Evolutionary conservation across 129 eudicot species (phyloP), one percentile per base, ranked within the genome.

Genomic region (Cynara cardunculus): DNA sequence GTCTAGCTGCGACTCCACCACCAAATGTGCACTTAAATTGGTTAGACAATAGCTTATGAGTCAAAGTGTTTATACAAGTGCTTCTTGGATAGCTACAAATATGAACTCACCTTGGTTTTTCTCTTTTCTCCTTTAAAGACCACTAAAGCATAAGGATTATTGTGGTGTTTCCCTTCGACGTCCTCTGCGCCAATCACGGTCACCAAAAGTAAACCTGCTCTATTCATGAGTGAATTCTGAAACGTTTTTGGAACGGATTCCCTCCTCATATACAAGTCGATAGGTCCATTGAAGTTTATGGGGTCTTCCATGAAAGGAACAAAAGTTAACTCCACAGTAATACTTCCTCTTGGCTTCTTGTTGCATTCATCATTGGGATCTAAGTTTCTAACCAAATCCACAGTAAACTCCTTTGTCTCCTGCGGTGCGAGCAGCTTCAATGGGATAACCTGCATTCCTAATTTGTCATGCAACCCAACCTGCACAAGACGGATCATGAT

Each of bases 371-470:
- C 95, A 44, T 80, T 88, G 24, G 83, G 85, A 73, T 88, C 81
- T 18, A 70, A 12, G 76, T 84, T 88, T 74, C 85, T 86, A 4
- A 82, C 80, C 87, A 90, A 82, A 80, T 89, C 74, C 12, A 90
- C 71, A 1, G 85, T 83, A 53, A 90, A 88, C 19, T 82, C 80
- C 76, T 90, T 86, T 22, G 78, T 77, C 83, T 88, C 92, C 22
- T 88, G 67, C 8, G 90, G 92, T 67, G 44, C 82, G 31, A 90
- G 86, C 72, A 79, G 59, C 87, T 80, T 88, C 85, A 90, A 69
- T 24, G 92, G 92, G 70, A 90, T 85, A 72, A 84, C 78, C 64
- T 90, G 95, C 90, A 90, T 86, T 69, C 95, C 95, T 27, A 90
- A 66, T 31, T 83, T 90, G 82, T 90, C 95, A 39, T 84, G 87